Evolutionary conservation across 2,329 filamentous ascomycete species (phyloP).

Genomic region (Scedosporium apiospermum): DNA sequence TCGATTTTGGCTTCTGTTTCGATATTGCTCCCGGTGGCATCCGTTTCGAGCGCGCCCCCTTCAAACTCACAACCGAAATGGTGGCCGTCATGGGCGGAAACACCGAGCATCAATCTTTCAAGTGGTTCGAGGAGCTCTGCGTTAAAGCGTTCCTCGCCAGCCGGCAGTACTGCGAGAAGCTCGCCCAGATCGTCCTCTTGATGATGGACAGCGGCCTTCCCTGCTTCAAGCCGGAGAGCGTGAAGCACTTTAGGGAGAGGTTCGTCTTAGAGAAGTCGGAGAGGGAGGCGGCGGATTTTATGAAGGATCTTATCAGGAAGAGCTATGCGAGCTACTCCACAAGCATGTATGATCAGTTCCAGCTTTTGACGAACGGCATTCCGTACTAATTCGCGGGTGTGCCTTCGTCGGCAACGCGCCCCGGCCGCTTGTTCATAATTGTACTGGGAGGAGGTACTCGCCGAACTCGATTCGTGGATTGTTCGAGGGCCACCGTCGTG

Average conservation of each 20-base stretch:
- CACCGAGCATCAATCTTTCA: slow-evolving; percentile 77
- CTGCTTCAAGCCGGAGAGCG: slow-evolving; percentile 94
- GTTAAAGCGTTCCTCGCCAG: slow-evolving; percentile 90
- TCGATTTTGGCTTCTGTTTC: slow-evolving; percentile 99
- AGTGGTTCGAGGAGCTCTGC: slow-evolving; percentile 92
- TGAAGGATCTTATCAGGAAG: slow-evolving; percentile 80
- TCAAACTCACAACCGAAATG: slow-evolving; percentile 98
- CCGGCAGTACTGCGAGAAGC: slow-evolving; percentile 77
- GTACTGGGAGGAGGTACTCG: too few relatives aligned
- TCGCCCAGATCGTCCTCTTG: slow-evolving; percentile 79
- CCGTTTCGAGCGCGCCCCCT: slow-evolving; percentile 94
- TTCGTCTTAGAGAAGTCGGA: slow-evolving; percentile 91
- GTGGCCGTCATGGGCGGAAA: slow-evolving; percentile 95
- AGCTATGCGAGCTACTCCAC: slow-evolving; percentile 88
- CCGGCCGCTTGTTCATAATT: too few relatives aligned
- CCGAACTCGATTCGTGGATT: too few relatives aligned
- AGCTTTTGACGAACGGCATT: slow-evolving; percentile 93
- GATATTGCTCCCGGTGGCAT: slow-evolving; percentile 96
- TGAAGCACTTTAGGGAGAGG: slow-evolving; percentile 82
- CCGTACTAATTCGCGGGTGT: slow-evolving; percentile 54
- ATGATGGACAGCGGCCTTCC: slow-evolving; percentile 96
- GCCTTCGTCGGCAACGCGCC: too few relatives aligned
- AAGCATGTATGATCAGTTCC: slow-evolving; percentile 95
- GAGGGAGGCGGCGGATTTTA: slow-evolving; percentile 88
- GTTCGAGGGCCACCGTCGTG: too few relatives aligned